Conservation (phyloP, 352 stramenopile species). For the Globisporangium cederbergense region DNA sequence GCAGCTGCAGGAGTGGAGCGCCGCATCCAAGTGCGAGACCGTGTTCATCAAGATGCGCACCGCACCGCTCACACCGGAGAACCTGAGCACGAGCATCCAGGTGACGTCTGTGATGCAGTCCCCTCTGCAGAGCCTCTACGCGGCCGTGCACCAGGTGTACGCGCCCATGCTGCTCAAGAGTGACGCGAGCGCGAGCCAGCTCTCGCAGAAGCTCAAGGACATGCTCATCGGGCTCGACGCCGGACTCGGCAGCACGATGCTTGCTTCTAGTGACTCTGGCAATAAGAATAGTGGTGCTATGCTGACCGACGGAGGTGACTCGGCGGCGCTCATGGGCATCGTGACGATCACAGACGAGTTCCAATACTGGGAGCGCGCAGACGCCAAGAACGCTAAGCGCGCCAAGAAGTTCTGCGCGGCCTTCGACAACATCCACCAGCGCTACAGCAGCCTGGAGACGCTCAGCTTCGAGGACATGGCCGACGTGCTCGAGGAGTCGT, state of each 20-base stretch:
- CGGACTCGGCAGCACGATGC: slow-evolving; percentile 46
- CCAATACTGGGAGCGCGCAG: slow-evolving; percentile 76
- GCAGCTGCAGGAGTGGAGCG: slow-evolving; percentile 20
- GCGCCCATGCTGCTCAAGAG: slow-evolving; percentile 66
- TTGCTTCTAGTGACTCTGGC: slow-evolving; percentile 20
- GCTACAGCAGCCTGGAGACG: slow-evolving; percentile 56
- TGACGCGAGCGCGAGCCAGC: slow-evolving; percentile 32
- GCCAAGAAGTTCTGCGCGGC: slow-evolving; percentile 73
- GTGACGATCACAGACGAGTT: slow-evolving; percentile 85
- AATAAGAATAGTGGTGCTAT: slow-evolving; percentile 13
- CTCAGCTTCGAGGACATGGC: slow-evolving; percentile 75
- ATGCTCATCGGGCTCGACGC: slow-evolving; percentile 71
- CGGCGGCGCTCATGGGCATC: slow-evolving; percentile 66
- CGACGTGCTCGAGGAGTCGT: slow-evolving; percentile 84
- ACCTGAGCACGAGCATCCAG: slow-evolving; percentile 70
- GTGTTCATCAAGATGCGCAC: slow-evolving; percentile 67
- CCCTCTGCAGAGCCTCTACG: slow-evolving; percentile 77
- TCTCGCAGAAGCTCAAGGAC: slow-evolving; percentile 84
- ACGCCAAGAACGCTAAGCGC: slow-evolving; percentile 53
- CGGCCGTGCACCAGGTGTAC: slow-evolving; percentile 80
- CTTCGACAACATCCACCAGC: slow-evolving; percentile 83
- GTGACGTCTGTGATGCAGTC: slow-evolving; percentile 65
- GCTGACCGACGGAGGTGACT: slow-evolving; percentile 22
- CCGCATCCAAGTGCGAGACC: slow-evolving; percentile 21
- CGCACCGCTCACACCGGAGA: slow-evolving; percentile 52